phyloP scores from a whole-genome alignment of 768 basidiomycete genomes.

The Pleurotus tuoliensis region DNA sequence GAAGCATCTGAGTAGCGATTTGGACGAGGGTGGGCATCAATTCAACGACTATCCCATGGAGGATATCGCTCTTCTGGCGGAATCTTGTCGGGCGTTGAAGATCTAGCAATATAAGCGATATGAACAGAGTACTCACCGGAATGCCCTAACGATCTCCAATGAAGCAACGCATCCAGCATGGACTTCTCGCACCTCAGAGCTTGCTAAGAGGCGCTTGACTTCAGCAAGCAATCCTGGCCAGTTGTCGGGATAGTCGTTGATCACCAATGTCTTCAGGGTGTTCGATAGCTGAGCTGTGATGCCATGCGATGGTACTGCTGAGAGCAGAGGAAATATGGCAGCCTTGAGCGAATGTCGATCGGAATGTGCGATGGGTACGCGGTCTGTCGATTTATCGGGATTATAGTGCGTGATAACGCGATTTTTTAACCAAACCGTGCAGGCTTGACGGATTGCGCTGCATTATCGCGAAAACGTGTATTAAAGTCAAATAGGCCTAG shows the following conservation, averaged over 20 bases:
- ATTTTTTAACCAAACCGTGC: conserved; percentile 89
- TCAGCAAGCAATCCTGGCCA: conserved; percentile 73
- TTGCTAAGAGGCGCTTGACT: conserved; percentile 59
- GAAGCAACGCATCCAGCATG: conserved; percentile 78
- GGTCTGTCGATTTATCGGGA: conserved; percentile 38
- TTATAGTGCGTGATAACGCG: conserved; percentile 73
- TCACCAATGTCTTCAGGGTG: conserved; percentile 68
- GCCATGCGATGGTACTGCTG: conserved; percentile 57
- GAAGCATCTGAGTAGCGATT: conserved; percentile 68
- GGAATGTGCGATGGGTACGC: conserved; percentile 53
- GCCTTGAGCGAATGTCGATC: conserved; percentile 75
- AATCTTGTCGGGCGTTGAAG: conserved; percentile 41
- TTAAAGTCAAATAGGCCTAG: conserved; percentile 7
- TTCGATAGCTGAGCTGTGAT: conserved; percentile 77
- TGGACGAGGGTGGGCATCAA: conserved; percentile 74
- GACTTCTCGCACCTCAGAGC: conserved; percentile 65
- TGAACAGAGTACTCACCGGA: conserved; percentile 44
- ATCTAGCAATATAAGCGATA: neutral
- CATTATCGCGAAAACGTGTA: neutral
- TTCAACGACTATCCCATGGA: conserved; percentile 53
- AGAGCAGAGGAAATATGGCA: conserved; percentile 65
- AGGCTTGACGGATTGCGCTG: conserved; percentile 81
- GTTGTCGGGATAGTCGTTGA: conserved; percentile 72
- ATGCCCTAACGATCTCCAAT: conserved; percentile 75
- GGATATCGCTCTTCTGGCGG: conserved; percentile 57